Evolutionary conservation across 805 yeast species (phyloP).

Genomic region (Pichia thaimueangensis): DNA sequence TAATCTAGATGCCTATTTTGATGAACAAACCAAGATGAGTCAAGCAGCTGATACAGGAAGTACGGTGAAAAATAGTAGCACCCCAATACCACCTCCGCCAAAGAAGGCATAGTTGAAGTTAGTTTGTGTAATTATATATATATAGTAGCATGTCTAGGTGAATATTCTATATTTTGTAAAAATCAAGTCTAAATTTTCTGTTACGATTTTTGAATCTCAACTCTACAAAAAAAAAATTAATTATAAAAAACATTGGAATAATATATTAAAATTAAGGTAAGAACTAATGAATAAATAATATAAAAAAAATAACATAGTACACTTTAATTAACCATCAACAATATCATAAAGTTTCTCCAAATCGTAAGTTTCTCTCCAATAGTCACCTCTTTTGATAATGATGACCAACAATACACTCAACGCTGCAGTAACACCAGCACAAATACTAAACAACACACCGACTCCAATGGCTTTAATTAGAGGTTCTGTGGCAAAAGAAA

Average conservation of each 20-base stretch:
- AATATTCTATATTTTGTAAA: too few species aligned
- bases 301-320: too few species aligned
- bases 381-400: slow-evolving; percentile 50
- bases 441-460: slow-evolving; percentile 64
- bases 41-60: slow-evolving; percentile 30
- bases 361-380: slow-evolving; percentile 60
- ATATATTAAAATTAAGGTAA: too few species aligned
- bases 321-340: slow-evolving; percentile 28
- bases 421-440: slow-evolving; percentile 50
- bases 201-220: too few species aligned
- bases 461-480: slow-evolving; percentile 58
- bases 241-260: too few species aligned
- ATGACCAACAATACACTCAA: slow-evolving; percentile 37
- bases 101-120: background rate
- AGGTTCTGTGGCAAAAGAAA: slow-evolving; percentile 72
- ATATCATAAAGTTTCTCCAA: slow-evolving; percentile 50
- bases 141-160: background rate
- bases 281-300: too few species aligned
- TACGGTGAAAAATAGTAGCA: background rate
- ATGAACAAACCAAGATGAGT: slow-evolving; percentile 37
- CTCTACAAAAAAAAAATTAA: too few species aligned
- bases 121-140: background rate
- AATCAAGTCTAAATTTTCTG: too few species aligned
- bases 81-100: slow-evolving; percentile 12
- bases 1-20: slow-evolving; percentile 34